Evolutionary conservation across 2,329 filamentous ascomycete genomes (phyloP).

Genomic region (Sporothrix schenckii): DNA sequence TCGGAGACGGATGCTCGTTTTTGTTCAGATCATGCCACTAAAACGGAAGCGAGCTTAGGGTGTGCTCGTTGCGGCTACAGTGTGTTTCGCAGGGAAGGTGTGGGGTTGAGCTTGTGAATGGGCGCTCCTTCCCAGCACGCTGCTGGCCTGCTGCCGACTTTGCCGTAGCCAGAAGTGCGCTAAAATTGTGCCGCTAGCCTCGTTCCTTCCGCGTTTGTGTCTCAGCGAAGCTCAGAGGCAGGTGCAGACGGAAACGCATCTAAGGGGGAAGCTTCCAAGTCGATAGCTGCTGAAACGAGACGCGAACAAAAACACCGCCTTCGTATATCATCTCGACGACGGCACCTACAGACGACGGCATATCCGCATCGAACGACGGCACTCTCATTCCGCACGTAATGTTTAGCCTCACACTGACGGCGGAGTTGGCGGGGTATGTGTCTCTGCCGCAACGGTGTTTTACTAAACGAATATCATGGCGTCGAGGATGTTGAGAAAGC

Average conservation of each 20-base stretch:
- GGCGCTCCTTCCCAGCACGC: not conserved
- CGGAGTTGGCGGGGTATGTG: slow-evolving; percentile 69
- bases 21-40: slow-evolving; percentile 34
- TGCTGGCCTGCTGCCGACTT: not conserved
- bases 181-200: not conserved
- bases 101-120: slow-evolving; percentile 3
- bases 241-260: not conserved
- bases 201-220: not conserved
- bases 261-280: not conserved
- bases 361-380: not conserved
- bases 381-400: slow-evolving; percentile 46
- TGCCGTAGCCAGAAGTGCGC: not conserved
- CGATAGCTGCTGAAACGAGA: slow-evolving; percentile 4
- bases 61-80: not conserved
- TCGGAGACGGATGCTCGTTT: slow-evolving; percentile 15
- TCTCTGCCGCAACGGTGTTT: not conserved
- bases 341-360: not conserved
- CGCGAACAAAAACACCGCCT: not conserved
- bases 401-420: slow-evolving; percentile 68
- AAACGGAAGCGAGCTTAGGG: slow-evolving; percentile 8
- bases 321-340: not conserved
- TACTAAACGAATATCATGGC: not conserved
- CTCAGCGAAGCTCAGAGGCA: slow-evolving; percentile 5
- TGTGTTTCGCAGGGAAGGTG: slow-evolving; percentile 10
- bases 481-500: not conserved